phyloP scores from a whole-genome alignment of 768 basidiomycete genomes.

The Hygrocybe coccinea region DNA sequence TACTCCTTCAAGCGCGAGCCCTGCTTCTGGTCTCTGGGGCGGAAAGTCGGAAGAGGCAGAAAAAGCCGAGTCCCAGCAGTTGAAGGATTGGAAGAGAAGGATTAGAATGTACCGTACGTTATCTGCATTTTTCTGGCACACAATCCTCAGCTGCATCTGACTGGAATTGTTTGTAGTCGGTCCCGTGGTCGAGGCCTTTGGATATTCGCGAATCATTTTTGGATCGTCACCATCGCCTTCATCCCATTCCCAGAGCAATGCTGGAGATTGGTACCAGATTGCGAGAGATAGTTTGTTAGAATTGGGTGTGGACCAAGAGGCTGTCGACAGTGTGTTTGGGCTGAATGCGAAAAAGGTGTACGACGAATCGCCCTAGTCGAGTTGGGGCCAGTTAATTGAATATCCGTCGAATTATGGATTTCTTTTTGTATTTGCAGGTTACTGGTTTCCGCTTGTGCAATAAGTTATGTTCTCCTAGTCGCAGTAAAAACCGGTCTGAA shows the following conservation, averaged over 20 bases:
- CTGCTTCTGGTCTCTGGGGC: neutral
- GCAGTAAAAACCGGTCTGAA: too few relatives aligned
- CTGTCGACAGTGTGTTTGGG: constrained; percentile 69
- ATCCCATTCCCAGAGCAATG: constrained; percentile 42
- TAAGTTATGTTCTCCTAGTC: too few relatives aligned
- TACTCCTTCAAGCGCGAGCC: neutral
- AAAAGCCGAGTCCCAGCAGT: constrained; percentile 35
- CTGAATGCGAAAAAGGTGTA: constrained; percentile 47
- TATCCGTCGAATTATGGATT: neutral
- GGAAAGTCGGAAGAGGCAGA: constrained; percentile 2
- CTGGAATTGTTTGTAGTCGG: constrained; percentile 48
- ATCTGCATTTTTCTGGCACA: neutral
- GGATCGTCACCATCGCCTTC: constrained; percentile 67
- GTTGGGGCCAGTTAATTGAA: neutral
- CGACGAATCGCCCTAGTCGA: constrained; percentile 13
- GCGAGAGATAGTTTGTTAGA: constrained; percentile 76
- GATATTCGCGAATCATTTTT: constrained; percentile 76
- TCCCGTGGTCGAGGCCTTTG: constrained; percentile 81
- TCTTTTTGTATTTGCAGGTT: too few relatives aligned
- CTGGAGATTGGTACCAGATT: constrained; percentile 75
- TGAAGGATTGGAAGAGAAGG: constrained; percentile 63
- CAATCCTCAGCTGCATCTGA: constrained; percentile 6
- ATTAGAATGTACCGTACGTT: constrained; percentile 84
- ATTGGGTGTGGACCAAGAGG: constrained; percentile 72
- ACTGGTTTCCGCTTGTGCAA: too few relatives aligned